These are phyloP conservation scores for Acacia crassicarpa DNA, from an alignment of 306 rosid genomes.

Conservation along the genomic window DNA sequence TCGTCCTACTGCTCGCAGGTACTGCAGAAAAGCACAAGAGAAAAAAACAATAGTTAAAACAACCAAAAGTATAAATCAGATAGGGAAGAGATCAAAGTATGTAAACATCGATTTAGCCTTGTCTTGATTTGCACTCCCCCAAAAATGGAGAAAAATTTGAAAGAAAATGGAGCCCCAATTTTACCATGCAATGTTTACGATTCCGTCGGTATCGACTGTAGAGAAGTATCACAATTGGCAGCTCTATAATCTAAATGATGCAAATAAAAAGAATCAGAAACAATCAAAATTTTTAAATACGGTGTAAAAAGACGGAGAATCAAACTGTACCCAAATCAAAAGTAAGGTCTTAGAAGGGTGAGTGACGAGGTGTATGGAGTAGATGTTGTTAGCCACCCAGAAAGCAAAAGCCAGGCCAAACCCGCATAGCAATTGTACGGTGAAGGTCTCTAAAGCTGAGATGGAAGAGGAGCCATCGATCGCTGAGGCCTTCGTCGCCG, in stretches of 20 bases:
- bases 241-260: slow-evolving; percentile 34
- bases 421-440: slow-evolving; percentile 17
- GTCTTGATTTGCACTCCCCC: neutral
- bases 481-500: slow-evolving; percentile 4
- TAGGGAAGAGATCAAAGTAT: neutral
- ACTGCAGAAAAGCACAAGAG: slow-evolving; percentile 41
- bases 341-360: slow-evolving; percentile 45
- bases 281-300: neutral
- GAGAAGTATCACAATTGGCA: slow-evolving; percentile 40
- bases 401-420: slow-evolving; percentile 31
- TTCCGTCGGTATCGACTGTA: slow-evolving; percentile 40
- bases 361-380: slow-evolving; percentile 33
- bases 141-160: neutral
- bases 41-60: neutral
- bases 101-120: neutral
- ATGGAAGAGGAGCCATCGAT: neutral
- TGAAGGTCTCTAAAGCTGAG: slow-evolving; percentile 27
- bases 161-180: neutral
- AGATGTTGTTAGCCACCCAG: slow-evolving; percentile 20
- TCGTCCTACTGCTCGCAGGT: slow-evolving; percentile 70
- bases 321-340: slow-evolving; percentile 40
- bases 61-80: neutral
- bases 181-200: slow-evolving; percentile 39
- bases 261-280: slow-evolving; percentile 5
- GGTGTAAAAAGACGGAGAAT: neutral